Conservation (phyloP, 768 basidiomycete species). For the Rhizopogon vesiculosus region DNA sequence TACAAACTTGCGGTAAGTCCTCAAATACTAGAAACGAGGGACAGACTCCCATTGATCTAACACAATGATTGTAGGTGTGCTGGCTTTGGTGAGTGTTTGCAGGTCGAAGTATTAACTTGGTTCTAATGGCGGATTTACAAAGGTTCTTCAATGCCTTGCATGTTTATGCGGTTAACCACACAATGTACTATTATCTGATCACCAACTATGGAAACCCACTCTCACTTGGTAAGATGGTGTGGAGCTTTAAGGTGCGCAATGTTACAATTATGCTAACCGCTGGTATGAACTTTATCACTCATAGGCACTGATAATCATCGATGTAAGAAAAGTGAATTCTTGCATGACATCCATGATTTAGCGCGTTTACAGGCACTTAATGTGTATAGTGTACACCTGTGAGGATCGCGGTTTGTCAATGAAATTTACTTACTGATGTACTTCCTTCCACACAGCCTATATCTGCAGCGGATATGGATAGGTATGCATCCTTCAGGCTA, state of each 20-base stretch:
- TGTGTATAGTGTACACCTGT: background rate
- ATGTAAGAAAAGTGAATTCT: background rate
- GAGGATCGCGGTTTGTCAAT: background rate
- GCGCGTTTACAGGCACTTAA: background rate
- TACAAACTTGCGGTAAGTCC: conserved; percentile 33
- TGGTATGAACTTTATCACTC: background rate
- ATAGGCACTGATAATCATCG: background rate
- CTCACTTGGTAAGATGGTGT: conserved; percentile 40
- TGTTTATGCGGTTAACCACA: conserved; percentile 45
- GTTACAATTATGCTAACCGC: background rate
- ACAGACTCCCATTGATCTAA: background rate
- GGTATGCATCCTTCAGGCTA: background rate
- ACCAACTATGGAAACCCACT: conserved; percentile 45
- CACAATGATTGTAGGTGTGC: conserved; percentile 27
- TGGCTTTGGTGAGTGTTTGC: conserved; percentile 25
- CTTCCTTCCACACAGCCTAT: background rate
- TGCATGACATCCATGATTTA: background rate
- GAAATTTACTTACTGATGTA: background rate
- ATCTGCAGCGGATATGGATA: background rate
- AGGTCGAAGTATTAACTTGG: conserved; percentile 13
- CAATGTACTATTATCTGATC: conserved; percentile 56
- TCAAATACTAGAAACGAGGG: background rate
- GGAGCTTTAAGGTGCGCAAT: conserved; percentile 31
- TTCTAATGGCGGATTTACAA: background rate
- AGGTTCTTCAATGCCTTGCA: conserved; percentile 57